Evolutionary conservation across 257 asterid genomes (phyloP), one percentile per base, ranked within the genome.

Genomic region (Solanum medicagineum): DNA sequence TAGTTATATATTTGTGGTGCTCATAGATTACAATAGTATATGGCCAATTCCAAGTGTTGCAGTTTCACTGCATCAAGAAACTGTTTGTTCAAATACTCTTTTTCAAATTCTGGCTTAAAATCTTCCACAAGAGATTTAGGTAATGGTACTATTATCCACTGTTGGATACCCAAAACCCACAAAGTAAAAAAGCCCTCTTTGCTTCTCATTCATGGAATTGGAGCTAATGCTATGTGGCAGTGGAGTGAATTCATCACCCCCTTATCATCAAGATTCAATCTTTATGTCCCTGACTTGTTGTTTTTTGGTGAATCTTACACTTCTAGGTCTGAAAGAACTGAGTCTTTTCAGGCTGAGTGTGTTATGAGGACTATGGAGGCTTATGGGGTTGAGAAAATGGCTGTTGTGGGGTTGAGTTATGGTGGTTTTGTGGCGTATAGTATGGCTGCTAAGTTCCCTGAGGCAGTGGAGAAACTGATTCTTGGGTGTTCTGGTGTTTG

Each of bases 151-250:
- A 75, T 86, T 44, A 85, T 95, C 89, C 98, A 94, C 89, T 92
- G 66, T 87, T 95, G 99, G 99, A 89, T 85, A 0, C 99, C 99
- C 79, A 90, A 88, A 84, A n/a, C 87, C 84, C 94, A 65, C 87
- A 87, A 89, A 51, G 90, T 89, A 57, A 70, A 86, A 2, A 94
- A 87, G 81, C 94, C 95, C 83, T 90, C 87, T 32, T 29, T 94
- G 8, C 66, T 95, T 81, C 93, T 94, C 69, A 90, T 94, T 83
- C 99, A 95, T 57, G 98, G 98, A 1, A 59, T 95, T 29, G 98
- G 98, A 74, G 95, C 98, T 63, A 94, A 94, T 89, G 97, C 98
- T 77, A 93, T 94, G 96, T 95, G 98, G 99, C 98, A 95, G 81
- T 94, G 98, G 97, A 89, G 89, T 86, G 92, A 93, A 45, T 91